These are phyloP conservation scores for Neurospora sp. DNA, from an alignment of 495 filamentous ascomycete genomes.

Conservation along the genomic window DNA sequence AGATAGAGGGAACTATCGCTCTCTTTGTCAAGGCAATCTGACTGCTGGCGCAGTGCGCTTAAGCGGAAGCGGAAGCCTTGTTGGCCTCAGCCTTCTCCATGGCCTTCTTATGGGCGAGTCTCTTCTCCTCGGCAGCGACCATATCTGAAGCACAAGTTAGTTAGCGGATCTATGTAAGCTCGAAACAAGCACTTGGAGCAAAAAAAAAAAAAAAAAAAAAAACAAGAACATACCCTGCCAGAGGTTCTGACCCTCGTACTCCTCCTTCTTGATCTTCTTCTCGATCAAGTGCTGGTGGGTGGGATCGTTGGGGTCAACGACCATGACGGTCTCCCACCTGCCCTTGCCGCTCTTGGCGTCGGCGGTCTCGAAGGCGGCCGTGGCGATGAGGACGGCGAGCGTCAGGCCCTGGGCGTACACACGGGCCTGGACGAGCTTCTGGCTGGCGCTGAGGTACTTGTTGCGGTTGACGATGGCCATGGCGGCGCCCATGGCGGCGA, in stretches of 20 bases:
- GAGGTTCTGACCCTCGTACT: conserved; percentile 69
- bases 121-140: conserved; percentile 67
- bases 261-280: conserved; percentile 62
- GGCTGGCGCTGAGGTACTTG: conserved; percentile 59
- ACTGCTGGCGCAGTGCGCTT: not conserved
- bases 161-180: not conserved
- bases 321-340: conserved; percentile 62
- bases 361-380: conserved; percentile 78
- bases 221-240: conserved; percentile 70
- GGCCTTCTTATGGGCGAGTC: conserved; percentile 46
- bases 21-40: not conserved
- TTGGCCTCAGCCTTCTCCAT: conserved; percentile 1
- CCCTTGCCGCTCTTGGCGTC: conserved; percentile 71
- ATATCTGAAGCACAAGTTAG: conserved; percentile 43
- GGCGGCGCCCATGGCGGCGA: conserved; percentile 68
- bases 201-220: not conserved
- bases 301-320: conserved; percentile 61
- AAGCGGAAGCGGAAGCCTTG: conserved; percentile 4
- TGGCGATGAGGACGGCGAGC: conserved; percentile 75
- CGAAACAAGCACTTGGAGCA: not conserved
- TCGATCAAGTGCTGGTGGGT: conserved; percentile 61
- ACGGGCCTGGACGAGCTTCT: conserved; percentile 96
- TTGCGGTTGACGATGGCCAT: conserved; percentile 71
- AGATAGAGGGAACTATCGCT: not conserved
- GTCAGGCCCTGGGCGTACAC: conserved; percentile 97